A percentile compares a stretch with the other conserved stretches of the same genome.
phyloP scores from a whole-genome alignment of 495 filamentous ascomycete species.

The Aspergillus olivimuriae region DNA sequence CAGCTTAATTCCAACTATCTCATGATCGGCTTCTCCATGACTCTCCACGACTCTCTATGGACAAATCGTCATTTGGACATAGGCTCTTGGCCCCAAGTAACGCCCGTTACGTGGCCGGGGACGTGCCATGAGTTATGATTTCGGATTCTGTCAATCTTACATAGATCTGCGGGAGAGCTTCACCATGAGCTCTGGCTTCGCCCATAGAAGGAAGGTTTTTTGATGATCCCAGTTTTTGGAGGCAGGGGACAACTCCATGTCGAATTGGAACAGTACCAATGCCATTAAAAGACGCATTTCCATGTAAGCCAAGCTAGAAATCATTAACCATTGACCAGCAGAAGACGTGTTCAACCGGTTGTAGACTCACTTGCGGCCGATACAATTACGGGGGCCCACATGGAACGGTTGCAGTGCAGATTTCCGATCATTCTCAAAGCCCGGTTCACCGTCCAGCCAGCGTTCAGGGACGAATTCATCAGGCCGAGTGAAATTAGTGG shows the following conservation, averaged over 20 bases:
- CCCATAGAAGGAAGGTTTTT: conserved; percentile 37
- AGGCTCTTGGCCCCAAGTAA: no score
- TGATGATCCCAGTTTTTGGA: conserved; percentile 35
- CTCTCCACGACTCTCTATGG: no score
- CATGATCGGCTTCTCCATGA: no score
- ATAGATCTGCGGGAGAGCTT: no score
- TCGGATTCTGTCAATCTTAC: no score
- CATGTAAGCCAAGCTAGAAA: conserved; percentile 44
- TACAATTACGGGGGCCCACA: conserved; percentile 34
- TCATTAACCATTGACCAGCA: neutral
- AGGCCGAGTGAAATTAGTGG: conserved; percentile 29
- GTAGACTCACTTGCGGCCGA: conserved; percentile 35
- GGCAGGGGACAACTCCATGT: conserved; percentile 34
- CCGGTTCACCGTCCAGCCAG: conserved; percentile 31
- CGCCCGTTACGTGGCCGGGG: no score
- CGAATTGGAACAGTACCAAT: conserved; percentile 48
- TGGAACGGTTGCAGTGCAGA: conserved; percentile 38
- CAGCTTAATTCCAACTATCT: no score
- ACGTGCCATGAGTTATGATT: no score
- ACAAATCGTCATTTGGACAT: no score
- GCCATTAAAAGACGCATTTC: conserved; percentile 49
- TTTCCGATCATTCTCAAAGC: conserved; percentile 27
- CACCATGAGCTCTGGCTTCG: conserved; percentile 37
- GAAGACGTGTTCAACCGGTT: no score
- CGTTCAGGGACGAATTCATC: conserved; percentile 38